Conservation (phyloP, 495 filamentous ascomycete genomes). For the Xylaria sp. region DNA sequence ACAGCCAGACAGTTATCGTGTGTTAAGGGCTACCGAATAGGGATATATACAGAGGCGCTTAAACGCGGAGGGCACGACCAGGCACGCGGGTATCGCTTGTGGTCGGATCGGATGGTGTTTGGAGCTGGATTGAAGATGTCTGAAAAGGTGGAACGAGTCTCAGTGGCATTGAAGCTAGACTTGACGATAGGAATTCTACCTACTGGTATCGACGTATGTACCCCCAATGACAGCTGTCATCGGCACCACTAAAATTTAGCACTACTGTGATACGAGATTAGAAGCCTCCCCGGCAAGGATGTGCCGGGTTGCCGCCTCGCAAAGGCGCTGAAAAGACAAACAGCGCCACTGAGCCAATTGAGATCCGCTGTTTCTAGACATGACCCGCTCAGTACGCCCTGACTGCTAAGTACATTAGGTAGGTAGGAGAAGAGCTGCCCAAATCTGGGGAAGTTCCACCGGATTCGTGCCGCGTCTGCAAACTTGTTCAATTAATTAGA, state of each 20-base stretch:
- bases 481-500: neutral
- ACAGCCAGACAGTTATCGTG: neutral
- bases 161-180: neutral
- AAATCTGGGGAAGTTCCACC: slow-evolving; percentile 24
- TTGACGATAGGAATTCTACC: neutral
- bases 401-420: no score
- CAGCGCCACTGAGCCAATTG: neutral
- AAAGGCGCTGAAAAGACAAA: neutral
- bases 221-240: slow-evolving; percentile 25
- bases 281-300: neutral
- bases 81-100: neutral
- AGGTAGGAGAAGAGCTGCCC: no score
- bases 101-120: neutral
- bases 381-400: neutral
- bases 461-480: neutral
- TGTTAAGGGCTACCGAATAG: neutral
- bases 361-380: neutral
- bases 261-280: slow-evolving; percentile 1
- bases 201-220: neutral
- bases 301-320: no score
- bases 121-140: neutral
- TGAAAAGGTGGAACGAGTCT: neutral
- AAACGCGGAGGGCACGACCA: neutral
- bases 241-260: slow-evolving; percentile 16
- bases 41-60: neutral